Conservation (phyloP, 805 yeast genomes). For the Starmerella apis region DNA sequence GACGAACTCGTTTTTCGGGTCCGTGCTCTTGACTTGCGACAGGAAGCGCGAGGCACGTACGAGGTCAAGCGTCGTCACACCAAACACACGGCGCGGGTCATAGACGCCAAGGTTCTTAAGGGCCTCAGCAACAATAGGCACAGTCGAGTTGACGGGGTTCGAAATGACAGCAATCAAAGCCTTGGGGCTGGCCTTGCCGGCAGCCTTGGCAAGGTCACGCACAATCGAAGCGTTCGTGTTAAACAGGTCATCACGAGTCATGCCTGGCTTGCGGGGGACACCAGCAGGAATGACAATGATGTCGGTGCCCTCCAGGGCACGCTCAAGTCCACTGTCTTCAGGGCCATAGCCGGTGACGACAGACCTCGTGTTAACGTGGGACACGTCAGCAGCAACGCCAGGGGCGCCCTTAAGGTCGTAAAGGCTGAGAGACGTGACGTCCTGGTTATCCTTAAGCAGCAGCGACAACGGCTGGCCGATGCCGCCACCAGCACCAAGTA, state of each 20-base stretch:
- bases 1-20: slow-evolving; percentile 68
- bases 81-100: slow-evolving; percentile 85
- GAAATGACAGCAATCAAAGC: slow-evolving; percentile 77
- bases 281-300: slow-evolving; percentile 93
- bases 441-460: slow-evolving; percentile 74
- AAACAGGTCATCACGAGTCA: slow-evolving; percentile 96
- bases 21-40: slow-evolving; percentile 59
- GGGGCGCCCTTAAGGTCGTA: slow-evolving; percentile 88
- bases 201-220: slow-evolving; percentile 78
- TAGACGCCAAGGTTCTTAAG: slow-evolving; percentile 74
- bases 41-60: slow-evolving; percentile 80
- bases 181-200: slow-evolving; percentile 71
- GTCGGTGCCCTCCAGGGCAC: slow-evolving; percentile 59
- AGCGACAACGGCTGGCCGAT: slow-evolving; percentile 85
- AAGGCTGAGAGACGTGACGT: slow-evolving; percentile 74
- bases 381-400: slow-evolving; percentile 94
- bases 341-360: slow-evolving; percentile 81
- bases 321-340: slow-evolving; percentile 57
- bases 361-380: slow-evolving; percentile 89
- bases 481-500: slow-evolving; percentile 94
- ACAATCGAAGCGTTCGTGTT: slow-evolving; percentile 94
- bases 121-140: slow-evolving; percentile 91
- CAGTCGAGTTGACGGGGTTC: slow-evolving; percentile 96
- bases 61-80: slow-evolving; percentile 91
- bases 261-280: slow-evolving; percentile 97